Base-by-base conservation (phyloP, 2,329 filamentous ascomycete genomes). In the Davidsoniella neocaledoniae region DNA sequence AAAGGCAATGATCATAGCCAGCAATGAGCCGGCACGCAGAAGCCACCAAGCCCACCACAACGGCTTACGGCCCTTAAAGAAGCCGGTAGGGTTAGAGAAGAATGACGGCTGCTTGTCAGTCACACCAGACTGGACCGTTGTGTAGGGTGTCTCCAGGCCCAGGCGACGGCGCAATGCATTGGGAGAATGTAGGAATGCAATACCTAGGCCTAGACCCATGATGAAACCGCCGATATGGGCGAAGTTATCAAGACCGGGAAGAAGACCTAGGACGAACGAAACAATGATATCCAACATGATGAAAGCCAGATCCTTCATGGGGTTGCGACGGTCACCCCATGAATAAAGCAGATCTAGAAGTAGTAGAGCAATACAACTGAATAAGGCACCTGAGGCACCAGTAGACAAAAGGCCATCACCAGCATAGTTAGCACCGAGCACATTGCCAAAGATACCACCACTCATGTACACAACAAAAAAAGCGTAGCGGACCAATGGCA, bases 31-130 rank as follows among this genome's bases (percentile, higher is more conserved):
- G 1, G 76, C 84, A 16, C 91, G 77, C 25, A 96, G 73, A 19
- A 94, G 65, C 90, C 90, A 96, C 91, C 91, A 98, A 5, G 70
- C 83, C 91, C 91, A 98, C 91, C 91, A 98, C 6, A 94, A 71
- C 19, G 84, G 83, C 63, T 94, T 94, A 16, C 91, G 76, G 17
- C 86, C 86, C 62, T 88, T 90, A 68, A 96, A 96, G 66, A 95
- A 95, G 5, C 77, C 79, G 3, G 79, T 62, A 0, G 82, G 77
- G 52, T 74, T 77, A 58, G 78, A 76, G 50, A 76, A 61, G 56
- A 83, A 78, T 0, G 56, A 83, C 23, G 71, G 68, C 16, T 71
- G 68, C 19, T 70, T 70, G 42, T 70, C 68, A 36, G 64, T 66
- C 5, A 62, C 63, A 16, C 67, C 67, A 14, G 70, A 68, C 25